Percentiles rank a stretch among this genome's conserved stretches.
Conservation (phyloP, 2,329 filamentous ascomycete genomes). For the Nothophoma quercina region DNA sequence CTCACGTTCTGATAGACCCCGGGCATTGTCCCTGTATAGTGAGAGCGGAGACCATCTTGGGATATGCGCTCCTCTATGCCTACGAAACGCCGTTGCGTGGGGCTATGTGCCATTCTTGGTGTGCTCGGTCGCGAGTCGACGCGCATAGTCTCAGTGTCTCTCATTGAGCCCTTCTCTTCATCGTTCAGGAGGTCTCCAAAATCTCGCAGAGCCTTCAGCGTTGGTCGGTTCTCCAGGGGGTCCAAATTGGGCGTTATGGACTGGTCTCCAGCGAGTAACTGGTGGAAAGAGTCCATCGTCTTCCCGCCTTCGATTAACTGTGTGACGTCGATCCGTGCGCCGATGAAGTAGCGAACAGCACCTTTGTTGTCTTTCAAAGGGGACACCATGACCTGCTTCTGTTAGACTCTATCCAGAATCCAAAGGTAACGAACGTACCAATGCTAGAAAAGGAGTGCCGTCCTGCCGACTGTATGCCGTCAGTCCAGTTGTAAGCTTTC, state of each 20-base stretch:
- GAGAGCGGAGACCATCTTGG: conserved; percentile 35
- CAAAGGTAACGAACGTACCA: conserved; percentile 52
- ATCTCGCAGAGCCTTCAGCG: conserved; percentile 31
- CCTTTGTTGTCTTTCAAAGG: conserved; percentile 72
- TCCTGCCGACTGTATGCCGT: conserved; percentile 63
- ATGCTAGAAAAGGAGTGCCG: conserved; percentile 75
- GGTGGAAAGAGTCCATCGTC: conserved; percentile 67
- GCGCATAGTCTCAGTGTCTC: conserved; percentile 70
- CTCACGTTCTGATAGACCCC: conserved; percentile 65
- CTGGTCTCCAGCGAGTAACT: conserved; percentile 50
- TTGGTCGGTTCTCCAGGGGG: conserved; percentile 24
- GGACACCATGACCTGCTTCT: conserved; percentile 61
- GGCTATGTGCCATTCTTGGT: conserved; percentile 54
- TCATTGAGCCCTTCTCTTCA: conserved; percentile 56
- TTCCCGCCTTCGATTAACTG: conserved; percentile 70
- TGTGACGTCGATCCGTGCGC: conserved; percentile 75
- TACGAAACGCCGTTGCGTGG: conserved; percentile 35
- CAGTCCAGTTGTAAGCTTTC: not conserved
- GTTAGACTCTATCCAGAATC: not conserved
- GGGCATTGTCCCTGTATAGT: conserved; percentile 52
- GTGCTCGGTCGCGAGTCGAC: conserved; percentile 61
- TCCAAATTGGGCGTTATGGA: conserved; percentile 16
- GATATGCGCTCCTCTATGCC: conserved; percentile 49
- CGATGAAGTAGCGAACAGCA: conserved; percentile 70
- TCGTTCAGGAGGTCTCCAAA: conserved; percentile 45